Percentiles rank a stretch among this genome's conserved stretches.
phyloP scores from a whole-genome alignment of 768 basidiomycete species.

The Rhodotorula paludigena region DNA sequence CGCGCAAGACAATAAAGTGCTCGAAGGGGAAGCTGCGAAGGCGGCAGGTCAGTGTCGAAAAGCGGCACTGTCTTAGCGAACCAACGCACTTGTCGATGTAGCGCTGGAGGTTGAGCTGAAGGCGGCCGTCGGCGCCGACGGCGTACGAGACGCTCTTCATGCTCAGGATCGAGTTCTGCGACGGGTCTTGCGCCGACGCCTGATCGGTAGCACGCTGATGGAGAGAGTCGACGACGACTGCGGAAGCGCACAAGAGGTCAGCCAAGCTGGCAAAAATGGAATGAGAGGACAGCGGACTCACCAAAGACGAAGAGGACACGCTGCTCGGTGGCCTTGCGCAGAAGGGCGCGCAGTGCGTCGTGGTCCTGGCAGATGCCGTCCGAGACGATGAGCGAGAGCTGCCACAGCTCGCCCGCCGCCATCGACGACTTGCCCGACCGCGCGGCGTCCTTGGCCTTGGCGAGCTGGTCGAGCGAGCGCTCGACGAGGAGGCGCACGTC shows the following conservation, averaged over 20 bases:
- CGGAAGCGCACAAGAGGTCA: background rate
- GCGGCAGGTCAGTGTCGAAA: constrained; percentile 78
- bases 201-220: constrained; percentile 42
- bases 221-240: constrained; percentile 84
- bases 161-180: constrained; percentile 74
- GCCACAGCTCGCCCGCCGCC: constrained; percentile 82
- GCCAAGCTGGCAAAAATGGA: background rate
- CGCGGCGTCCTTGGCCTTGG: constrained; percentile 62
- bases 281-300: background rate
- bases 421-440: constrained; percentile 53
- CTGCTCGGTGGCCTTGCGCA: constrained; percentile 81
- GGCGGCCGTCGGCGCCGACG: constrained; percentile 59
- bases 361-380: constrained; percentile 97
- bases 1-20: constrained; percentile 86
- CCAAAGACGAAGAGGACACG: constrained; percentile 87
- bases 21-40: too few relatives aligned
- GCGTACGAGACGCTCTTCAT: constrained; percentile 91
- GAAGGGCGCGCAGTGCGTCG: constrained; percentile 67
- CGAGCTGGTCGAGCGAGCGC: constrained; percentile 56
- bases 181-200: constrained; percentile 29
- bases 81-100: constrained; percentile 46
- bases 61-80: too few relatives aligned
- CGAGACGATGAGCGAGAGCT: constrained; percentile 94
- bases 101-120: constrained; percentile 80
- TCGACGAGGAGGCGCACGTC: constrained; percentile 79